These are phyloP conservation scores for Botrytis cinerea DNA, from an alignment of 2,329 filamentous ascomycete species.

Conservation along the genomic window DNA sequence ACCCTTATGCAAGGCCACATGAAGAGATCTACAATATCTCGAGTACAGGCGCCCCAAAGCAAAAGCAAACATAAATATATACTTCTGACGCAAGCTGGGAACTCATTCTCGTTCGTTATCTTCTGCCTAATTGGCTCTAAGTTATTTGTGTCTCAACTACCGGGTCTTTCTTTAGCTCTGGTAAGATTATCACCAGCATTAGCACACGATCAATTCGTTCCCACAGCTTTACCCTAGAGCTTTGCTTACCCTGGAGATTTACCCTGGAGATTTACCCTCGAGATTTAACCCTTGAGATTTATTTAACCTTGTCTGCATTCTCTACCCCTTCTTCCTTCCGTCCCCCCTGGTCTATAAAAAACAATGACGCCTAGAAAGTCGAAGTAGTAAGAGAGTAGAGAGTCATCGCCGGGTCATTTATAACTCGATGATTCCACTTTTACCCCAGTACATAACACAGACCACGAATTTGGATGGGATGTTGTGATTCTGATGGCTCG, in stretches of 20 bases:
- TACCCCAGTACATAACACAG: constrained; percentile 20
- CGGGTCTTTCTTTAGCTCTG: neutral
- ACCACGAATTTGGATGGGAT: neutral
- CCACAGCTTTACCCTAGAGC: neutral
- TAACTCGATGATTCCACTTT: constrained; percentile 11
- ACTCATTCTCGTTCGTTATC: neutral
- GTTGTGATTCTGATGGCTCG: neutral
- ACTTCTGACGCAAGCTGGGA: neutral
- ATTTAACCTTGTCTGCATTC: neutral
- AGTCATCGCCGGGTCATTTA: constrained; percentile 16
- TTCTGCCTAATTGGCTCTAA: constrained; percentile 2
- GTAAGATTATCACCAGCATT: constrained; percentile 17
- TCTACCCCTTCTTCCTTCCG: too few relatives aligned
- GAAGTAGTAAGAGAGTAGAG: neutral
- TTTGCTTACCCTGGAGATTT: too few relatives aligned
- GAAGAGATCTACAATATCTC: neutral
- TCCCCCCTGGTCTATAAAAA: neutral
- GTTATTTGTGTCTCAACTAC: constrained; percentile 12
- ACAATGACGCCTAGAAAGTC: constrained; percentile 10
- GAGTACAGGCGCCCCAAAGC: too few relatives aligned
- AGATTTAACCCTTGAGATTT: neutral
- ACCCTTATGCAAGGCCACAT: neutral
- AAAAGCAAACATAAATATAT: neutral
- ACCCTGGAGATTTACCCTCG: too few relatives aligned
- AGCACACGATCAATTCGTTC: neutral